Evolutionary conservation across 306 rosid species (phyloP).

Genomic region (Elaeagnus macrophylla): DNA sequence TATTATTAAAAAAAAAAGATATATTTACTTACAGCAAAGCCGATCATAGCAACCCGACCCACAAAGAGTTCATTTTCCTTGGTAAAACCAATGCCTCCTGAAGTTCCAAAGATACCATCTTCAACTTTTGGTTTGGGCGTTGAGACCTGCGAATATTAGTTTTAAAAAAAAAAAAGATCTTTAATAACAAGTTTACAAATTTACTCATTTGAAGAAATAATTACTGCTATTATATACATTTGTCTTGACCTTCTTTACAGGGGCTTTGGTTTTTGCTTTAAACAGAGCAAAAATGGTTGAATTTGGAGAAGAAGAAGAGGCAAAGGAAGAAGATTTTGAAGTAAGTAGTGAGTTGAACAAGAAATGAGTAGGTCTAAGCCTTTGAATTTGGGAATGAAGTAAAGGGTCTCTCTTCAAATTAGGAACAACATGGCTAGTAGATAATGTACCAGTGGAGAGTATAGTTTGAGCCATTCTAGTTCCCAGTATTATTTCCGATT

Average conservation of each 20-base stretch:
- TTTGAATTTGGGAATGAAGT: constrained; percentile 45
- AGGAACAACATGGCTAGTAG: constrained; percentile 39
- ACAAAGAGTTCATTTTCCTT: constrained; percentile 96
- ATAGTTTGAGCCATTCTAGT: constrained; percentile 77
- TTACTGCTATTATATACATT: neutral
- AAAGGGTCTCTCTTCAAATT: constrained; percentile 46
- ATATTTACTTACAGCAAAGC: constrained; percentile 69
- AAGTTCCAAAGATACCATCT: constrained; percentile 88
- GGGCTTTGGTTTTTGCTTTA: constrained; percentile 74
- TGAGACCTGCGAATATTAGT: constrained; percentile 31
- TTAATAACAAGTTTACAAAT: neutral
- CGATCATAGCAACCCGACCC: constrained; percentile 94
- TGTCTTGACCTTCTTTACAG: constrained; percentile 56
- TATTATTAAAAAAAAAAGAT: neutral
- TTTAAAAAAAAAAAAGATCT: neutral
- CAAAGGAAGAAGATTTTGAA: constrained; percentile 17
- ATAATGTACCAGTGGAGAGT: constrained; percentile 45
- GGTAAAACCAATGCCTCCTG: constrained; percentile 95
- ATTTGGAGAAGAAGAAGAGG: constrained; percentile 21
- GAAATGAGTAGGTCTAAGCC: constrained; percentile 39
- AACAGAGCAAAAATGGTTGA: constrained; percentile 55
- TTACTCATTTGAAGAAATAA: neutral
- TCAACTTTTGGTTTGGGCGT: constrained; percentile 76
- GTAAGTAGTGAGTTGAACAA: constrained; percentile 40
- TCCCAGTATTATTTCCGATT: neutral